A percentile compares a stretch with the other conserved stretches of the same genome.
phyloP scores from a whole-genome alignment of 768 basidiomycete genomes.

The Leccinum olivaceopallidum region DNA sequence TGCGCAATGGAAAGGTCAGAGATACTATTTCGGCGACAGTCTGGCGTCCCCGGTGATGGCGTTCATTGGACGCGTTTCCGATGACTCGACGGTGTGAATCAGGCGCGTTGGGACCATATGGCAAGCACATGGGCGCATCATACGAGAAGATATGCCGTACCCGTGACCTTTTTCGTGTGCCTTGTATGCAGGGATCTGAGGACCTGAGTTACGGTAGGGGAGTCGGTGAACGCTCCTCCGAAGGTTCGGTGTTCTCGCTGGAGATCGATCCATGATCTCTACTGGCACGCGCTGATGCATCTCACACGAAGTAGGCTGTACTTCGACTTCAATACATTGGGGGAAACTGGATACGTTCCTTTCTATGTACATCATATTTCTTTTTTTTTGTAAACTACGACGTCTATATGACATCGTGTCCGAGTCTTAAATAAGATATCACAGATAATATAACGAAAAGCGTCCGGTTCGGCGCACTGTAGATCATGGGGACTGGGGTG shows the following conservation, averaged over 20 bases:
- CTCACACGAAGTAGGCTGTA: neutral
- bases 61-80: neutral
- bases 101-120: slow-evolving; percentile 46
- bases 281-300: neutral
- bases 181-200: neutral
- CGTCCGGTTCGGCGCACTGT: neutral
- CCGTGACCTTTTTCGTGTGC: neutral
- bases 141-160: neutral
- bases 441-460: neutral
- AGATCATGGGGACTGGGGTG: no score
- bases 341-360: neutral
- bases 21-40: no score
- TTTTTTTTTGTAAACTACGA: neutral
- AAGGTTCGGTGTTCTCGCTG: neutral
- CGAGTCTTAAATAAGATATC: neutral
- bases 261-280: neutral
- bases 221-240: neutral
- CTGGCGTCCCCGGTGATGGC: neutral
- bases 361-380: neutral
- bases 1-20: no score
- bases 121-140: slow-evolving; percentile 8
- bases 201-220: neutral
- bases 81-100: slow-evolving; percentile 67
- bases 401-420: slow-evolving; percentile 12
- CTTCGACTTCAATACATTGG: neutral